Percentiles rank a stretch among this genome's conserved stretches.
phyloP scores from a whole-genome alignment of 495 filamentous ascomycete genomes.

The Hyaloscypha variabilis region DNA sequence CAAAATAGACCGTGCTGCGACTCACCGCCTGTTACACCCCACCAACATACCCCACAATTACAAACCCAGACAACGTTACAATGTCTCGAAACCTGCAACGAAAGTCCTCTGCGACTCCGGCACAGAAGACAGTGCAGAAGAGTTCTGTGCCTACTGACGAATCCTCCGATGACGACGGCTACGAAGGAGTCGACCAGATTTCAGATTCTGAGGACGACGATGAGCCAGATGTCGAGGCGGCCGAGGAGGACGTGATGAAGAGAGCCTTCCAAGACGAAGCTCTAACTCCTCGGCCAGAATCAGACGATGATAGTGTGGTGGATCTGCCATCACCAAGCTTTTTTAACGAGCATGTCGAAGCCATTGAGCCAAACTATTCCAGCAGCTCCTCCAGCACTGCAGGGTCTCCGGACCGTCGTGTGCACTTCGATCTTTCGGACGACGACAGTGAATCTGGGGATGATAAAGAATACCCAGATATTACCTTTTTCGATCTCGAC shows the following conservation, averaged over 20 bases:
- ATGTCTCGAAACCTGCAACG: slow-evolving; percentile 59
- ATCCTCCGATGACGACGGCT: slow-evolving; percentile 67
- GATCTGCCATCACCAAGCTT: slow-evolving; percentile 35
- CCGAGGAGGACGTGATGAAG: slow-evolving; percentile 76
- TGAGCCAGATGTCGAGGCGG: slow-evolving; percentile 69
- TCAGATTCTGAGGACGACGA: slow-evolving; percentile 78
- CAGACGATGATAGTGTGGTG: slow-evolving; percentile 59
- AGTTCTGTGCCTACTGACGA: slow-evolving; percentile 44
- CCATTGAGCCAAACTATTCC: slow-evolving; percentile 39
- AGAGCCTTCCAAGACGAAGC: slow-evolving; percentile 56
- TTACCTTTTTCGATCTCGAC: slow-evolving; percentile 2
- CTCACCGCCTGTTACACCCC: slow-evolving; percentile 30
- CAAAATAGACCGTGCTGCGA: neutral
- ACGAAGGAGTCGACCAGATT: slow-evolving; percentile 73
- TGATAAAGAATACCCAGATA: neutral
- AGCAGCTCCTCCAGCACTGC: neutral
- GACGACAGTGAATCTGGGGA: neutral
- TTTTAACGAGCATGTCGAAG: slow-evolving; percentile 57
- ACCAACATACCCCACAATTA: slow-evolving; percentile 12
- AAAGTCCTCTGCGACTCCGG: slow-evolving; percentile 46
- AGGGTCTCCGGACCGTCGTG: neutral
- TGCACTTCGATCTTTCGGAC: slow-evolving; percentile 4
- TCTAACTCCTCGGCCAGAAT: slow-evolving; percentile 38
- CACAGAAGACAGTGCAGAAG: slow-evolving; percentile 43
- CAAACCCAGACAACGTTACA: slow-evolving; percentile 15